phyloP scores from a whole-genome alignment of 2,329 filamentous ascomycete species.

The Penicillium brasilianum region DNA sequence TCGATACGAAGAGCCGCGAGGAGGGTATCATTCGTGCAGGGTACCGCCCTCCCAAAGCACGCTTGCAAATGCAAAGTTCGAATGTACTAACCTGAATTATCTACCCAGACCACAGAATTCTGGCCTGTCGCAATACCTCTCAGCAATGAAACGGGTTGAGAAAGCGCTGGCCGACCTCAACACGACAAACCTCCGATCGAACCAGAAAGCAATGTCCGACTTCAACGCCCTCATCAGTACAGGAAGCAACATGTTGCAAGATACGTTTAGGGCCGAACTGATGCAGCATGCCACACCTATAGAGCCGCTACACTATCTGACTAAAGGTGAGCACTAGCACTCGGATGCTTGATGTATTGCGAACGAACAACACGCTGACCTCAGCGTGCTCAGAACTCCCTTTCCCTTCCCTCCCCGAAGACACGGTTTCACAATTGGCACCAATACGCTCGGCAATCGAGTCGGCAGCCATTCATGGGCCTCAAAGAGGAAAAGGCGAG shows the following conservation, averaged over 20 bases:
- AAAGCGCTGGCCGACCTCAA: conserved; percentile 84
- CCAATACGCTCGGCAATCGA: conserved; percentile 80
- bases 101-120: conserved; percentile 71
- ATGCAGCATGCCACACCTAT: conserved; percentile 78
- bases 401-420: conserved; percentile 80
- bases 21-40: conserved; percentile 88
- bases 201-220: conserved; percentile 85
- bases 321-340: conserved; percentile 65
- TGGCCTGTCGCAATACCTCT: conserved; percentile 82
- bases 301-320: conserved; percentile 90
- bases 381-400: conserved; percentile 57
- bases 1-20: conserved; percentile 88
- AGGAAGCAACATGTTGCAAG: conserved; percentile 82
- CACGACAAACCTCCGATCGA: conserved; percentile 87
- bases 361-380: conserved; percentile 13
- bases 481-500: conserved; percentile 60
- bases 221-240: conserved; percentile 76
- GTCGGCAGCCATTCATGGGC: conserved; percentile 60
- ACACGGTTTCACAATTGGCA: conserved; percentile 74
- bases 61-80: neutral
- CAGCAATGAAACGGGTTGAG: conserved; percentile 85
- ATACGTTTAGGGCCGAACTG: conserved; percentile 78
- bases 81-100: conserved; percentile 6
- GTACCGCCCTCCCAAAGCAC: conserved; percentile 40
- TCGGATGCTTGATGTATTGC: neutral